Evolutionary conservation across 306 rosid genomes (phyloP), one percentile per base, ranked within the genome.

Genomic region (Neltuma alba): DNA sequence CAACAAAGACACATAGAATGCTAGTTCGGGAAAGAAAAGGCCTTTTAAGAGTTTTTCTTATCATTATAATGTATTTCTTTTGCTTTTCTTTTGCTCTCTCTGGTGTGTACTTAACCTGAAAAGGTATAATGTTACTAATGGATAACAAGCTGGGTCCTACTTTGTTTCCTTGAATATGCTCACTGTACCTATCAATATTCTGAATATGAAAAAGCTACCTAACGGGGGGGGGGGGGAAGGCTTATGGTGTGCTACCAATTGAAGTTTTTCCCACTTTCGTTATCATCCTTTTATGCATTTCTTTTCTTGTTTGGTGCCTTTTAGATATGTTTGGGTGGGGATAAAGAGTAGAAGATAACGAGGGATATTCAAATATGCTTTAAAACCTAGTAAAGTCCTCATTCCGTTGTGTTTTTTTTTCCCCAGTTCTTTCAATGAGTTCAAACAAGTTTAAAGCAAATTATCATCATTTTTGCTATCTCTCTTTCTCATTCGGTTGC

Each of bases 31-130:
- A 0, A 21, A 21, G 7, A 62, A 37, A 64, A 54, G 70, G 66
- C 18, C 81, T 77, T 8, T 45, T 25, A 10, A 57, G 76, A 36
- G 82, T 76, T 83, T 81, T 71, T 52, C 77, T 70, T 66, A 11
- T 78, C 47, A 30, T 66, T 57, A 57, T 25, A 57, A 54, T 66
- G 34, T 78, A 31, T 72, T 74, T 47, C n/a, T 45, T n/a, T 13
- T 47, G 68, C 48, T 67, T 75, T n/a, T 72, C 72, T 76, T 63
- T 15, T 31, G 20, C 62, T 76, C 79, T n/a, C n/a, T 60, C 81
- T 74, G 27, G 81, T 77, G 72, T 78, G 86, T 83, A 80, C 85
- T 85, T 83, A 28, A 84, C 85, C 82, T 85, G 64, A 76, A 82
- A 76, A 70, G 85, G 82, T 52, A 15, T 28, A 23, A 40, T 78